Evolutionary conservation across 331 rosid genomes (phyloP).

Genomic region (Erythrophleum ivorense): DNA sequence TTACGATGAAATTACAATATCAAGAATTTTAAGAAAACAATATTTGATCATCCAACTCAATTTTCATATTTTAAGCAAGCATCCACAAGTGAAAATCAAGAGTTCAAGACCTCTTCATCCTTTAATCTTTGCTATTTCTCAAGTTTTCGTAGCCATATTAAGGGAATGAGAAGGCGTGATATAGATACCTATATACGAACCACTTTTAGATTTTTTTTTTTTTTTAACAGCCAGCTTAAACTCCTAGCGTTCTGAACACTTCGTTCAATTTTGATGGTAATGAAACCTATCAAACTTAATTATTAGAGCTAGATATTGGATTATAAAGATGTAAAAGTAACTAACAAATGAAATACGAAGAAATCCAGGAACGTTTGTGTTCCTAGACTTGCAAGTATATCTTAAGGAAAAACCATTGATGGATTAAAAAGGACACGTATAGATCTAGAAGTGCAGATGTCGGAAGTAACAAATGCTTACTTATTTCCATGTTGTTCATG

Average conservation of each 20-base stretch:
- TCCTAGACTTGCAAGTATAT: neutral
- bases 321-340: neutral
- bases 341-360: neutral
- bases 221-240: no score
- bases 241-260: no score
- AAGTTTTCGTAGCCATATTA: neutral
- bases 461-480: constrained; percentile 37
- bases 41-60: neutral
- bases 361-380: neutral
- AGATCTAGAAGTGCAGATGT: neutral
- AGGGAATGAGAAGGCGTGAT: neutral
- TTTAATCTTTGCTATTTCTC: neutral
- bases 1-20: neutral
- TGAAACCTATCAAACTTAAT: neutral
- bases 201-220: no score
- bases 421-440: neutral
- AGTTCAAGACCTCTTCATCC: neutral
- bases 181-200: neutral
- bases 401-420: neutral
- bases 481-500: constrained; percentile 62
- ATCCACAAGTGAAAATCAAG: neutral
- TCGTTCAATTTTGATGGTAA: neutral
- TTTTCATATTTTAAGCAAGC: neutral
- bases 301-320: neutral
- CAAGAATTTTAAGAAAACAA: neutral